Percentiles rank a stretch among this genome's conserved stretches.
phyloP scores from a whole-genome alignment of 2,329 filamentous ascomycete genomes.

The Penicillium sp. region DNA sequence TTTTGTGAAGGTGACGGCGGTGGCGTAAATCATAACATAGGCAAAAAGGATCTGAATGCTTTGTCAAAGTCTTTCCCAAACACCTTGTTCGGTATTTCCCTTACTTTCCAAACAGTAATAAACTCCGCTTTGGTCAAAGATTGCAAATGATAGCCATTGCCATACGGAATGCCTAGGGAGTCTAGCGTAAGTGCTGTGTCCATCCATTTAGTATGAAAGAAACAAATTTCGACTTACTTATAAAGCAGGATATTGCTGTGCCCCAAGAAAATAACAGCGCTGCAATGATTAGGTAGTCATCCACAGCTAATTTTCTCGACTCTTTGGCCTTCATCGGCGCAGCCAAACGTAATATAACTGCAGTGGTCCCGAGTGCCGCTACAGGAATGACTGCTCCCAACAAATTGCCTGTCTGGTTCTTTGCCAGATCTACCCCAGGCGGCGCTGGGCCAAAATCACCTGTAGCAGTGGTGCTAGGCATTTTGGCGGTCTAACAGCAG shows the following conservation, averaged over 20 bases:
- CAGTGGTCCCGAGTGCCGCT: neutral
- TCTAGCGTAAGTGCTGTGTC: neutral
- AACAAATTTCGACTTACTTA: neutral
- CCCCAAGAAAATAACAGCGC: neutral
- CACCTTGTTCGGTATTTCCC: neutral
- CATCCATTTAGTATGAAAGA: neutral
- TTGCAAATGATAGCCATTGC: neutral
- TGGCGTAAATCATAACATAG: conserved; percentile 1
- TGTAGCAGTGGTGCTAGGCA: neutral
- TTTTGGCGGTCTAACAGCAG: neutral
- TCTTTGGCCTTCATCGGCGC: neutral
- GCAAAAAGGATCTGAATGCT: neutral
- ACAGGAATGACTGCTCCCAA: neutral
- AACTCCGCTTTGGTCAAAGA: neutral
- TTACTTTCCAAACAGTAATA: neutral
- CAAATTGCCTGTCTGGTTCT: neutral
- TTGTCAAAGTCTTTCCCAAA: neutral
- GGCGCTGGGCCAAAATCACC: neutral
- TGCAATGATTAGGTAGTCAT: neutral
- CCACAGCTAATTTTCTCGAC: neutral
- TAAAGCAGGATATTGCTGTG: neutral
- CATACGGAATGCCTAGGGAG: neutral
- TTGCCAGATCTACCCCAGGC: neutral
- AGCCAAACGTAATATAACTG: neutral
- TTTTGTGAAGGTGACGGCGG: neutral